Base-by-base conservation (phyloP, 1,139 yeast genomes). In the Protomyces inouyei region DNA sequence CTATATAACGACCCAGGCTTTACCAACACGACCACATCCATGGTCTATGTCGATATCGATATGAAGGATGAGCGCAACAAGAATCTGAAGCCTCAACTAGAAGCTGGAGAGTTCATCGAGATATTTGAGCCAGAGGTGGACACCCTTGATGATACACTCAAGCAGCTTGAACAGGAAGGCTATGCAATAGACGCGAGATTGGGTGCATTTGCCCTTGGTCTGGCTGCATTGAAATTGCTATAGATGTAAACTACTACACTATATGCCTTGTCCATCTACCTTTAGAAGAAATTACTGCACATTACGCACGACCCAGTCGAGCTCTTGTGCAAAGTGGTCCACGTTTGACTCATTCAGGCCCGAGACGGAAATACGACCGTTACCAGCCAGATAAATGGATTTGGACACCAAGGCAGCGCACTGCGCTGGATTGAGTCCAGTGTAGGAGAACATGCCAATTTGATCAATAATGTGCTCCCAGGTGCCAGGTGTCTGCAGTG, bases 371-470 rank as follows among this genome's bases (percentile, higher is more conserved):
- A 93, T 85, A 74, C 98, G 85, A 61, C 98, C 98, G 75, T 91
- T 95, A 70, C 83, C 81, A 46, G 96, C 88, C 73, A 95, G 83
- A 76, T 93, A 93, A 52, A 93, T 85, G 52, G 90, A 87, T 72
- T 88, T 84, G 64, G 83, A 81, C 72, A 87, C 84, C 73, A 93
- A 81, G 69, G 80, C 78, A 65, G 83, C 79, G 57, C 88, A 93
- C 76, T 90, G 96, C 53, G 81, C 82, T 54, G 85, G 78, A 38
- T 78, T 76, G 69, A 93, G 82, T 12, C 97, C 97, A 52, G 97
- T 92, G 80, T 82, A 93, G 65, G 92, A 89, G 77, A 93, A 93
- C 98, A 93, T 93, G 73, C 98, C 98, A 76, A 95, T 88, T 77
- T 93, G 98, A 73, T 85, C 81, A 68, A 86, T 80, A 74, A 93